A percentile compares a stretch with the other conserved stretches of the same genome.
These are phyloP conservation scores for Hygrophoropsis aurantiaca DNA, from an alignment of 768 basidiomycete genomes.

Conservation along the genomic window DNA sequence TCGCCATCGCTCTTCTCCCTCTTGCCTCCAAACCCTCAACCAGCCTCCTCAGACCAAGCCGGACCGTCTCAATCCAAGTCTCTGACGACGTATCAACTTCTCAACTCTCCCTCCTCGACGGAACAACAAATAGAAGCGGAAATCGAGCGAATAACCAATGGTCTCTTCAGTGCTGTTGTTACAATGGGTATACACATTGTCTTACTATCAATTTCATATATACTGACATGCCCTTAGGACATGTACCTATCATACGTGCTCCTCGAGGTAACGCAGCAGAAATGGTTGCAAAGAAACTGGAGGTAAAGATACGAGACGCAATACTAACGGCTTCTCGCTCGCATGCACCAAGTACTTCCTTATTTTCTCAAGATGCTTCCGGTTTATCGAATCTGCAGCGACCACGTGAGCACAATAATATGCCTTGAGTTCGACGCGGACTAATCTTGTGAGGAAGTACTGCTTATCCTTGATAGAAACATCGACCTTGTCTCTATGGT, in stretches of 20 bases:
- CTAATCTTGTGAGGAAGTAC: constrained; percentile 49
- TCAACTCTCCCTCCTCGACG: constrained; percentile 88
- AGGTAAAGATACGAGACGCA: constrained; percentile 87
- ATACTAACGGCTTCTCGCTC: constrained; percentile 69
- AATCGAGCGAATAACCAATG: constrained; percentile 87
- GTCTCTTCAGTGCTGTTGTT: constrained; percentile 88
- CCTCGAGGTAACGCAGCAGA: constrained; percentile 97
- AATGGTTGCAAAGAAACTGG: constrained; percentile 97
- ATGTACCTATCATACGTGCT: constrained; percentile 92
- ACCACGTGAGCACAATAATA: constrained; percentile 56
- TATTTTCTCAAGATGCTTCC: constrained; percentile 79
- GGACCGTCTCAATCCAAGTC: constrained; percentile 36
- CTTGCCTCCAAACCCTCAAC: constrained; percentile 54
- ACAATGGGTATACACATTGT: constrained; percentile 66
- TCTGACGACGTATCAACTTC: constrained; percentile 73
- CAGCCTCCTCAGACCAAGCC: constrained; percentile 31
- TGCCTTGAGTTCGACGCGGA: constrained; percentile 1
- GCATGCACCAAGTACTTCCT: constrained; percentile 50
- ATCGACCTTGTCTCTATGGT: constrained; percentile 92
- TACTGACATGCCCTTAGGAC: constrained; percentile 47
- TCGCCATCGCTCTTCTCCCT: constrained; percentile 92
- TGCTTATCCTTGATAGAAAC: constrained; percentile 93
- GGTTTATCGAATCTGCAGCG: constrained; percentile 85
- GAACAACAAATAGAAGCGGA: constrained; percentile 93
- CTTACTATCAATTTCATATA: neutral